Evolutionary conservation across 352 stramenopile genomes (phyloP), one percentile per base, ranked within the genome.

Genomic region (Globisporangium spinosum): DNA sequence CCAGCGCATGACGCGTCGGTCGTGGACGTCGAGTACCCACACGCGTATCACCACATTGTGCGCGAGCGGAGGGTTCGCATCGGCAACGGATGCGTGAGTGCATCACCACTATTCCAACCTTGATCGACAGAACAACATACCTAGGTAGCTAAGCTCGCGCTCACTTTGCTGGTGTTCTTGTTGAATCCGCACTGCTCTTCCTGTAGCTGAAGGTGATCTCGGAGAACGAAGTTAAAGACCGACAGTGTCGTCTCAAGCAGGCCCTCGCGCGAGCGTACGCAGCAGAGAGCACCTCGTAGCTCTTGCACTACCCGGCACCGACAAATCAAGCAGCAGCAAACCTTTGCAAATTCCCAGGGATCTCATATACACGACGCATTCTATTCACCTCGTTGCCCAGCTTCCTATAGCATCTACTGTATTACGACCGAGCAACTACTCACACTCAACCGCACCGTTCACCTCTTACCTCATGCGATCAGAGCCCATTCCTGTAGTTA

Each of bases 1-100:
- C 72, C 78, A 17, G 72, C 71, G 20, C 80, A 79, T 9, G 82
- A 89, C 47, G 78, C 81, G 13, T 80, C 70, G 0, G 51, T 89
- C 49, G 77, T 91, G 27, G 76, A 83, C 17, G 70, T 89, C 6
- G 54, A 51, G 40, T 80, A 86, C 59, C 80, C 80, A 15, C 45
- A 49, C 7, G 53, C 62, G 29, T 67, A 69, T 55, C 56, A 60
- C 62, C 53, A 65, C 34, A 57, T 75, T 25, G 58, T 76, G 22
- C 51, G 58, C 0, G 66, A 59, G 60, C 68, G 76, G 25, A 68
- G 71, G 8, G 67, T 87, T 10, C 80, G 83, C 49, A 72, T 89
- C 29, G 65, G 80, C 65, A 83, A 89, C 32, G 80, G 78, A 69
- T 89, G 84, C 45, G 80, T 89, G 54, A 51, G 77, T 77, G n/a